These are phyloP conservation scores for Saturnispora galanensis DNA, from an alignment of 805 yeast species.

Conservation along the genomic window DNA sequence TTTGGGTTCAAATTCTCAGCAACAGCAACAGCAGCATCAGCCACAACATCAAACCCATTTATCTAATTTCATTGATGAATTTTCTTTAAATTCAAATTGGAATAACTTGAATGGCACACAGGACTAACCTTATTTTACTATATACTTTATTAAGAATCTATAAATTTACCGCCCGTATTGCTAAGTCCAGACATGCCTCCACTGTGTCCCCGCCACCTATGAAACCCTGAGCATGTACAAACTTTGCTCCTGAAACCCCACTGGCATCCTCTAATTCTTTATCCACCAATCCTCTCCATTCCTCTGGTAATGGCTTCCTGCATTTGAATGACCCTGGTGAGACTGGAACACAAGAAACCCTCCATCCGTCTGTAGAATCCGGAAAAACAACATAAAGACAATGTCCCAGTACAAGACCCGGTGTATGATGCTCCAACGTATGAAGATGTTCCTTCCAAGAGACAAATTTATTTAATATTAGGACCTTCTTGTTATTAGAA, in stretches of 20 bases:
- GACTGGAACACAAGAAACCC: slow-evolving; percentile 80
- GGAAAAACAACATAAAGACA: slow-evolving; percentile 70
- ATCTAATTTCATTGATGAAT: slow-evolving; percentile 3
- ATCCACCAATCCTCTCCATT: slow-evolving; percentile 89
- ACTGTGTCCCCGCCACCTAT: slow-evolving; percentile 83
- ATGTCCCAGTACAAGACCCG: slow-evolving; percentile 26
- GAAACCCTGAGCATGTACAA: slow-evolving; percentile 92
- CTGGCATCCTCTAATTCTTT: slow-evolving; percentile 57
- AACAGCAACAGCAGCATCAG: slow-evolving; percentile 3
- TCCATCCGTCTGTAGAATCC: slow-evolving; percentile 62
- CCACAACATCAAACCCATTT: background rate
- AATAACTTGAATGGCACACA: slow-evolving; percentile 1
- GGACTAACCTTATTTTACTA: background rate
- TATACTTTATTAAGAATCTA: slow-evolving; percentile 1
- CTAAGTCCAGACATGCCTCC: slow-evolving; percentile 36
- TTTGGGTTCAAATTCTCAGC: slow-evolving; percentile 7
- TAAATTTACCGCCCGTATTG: slow-evolving; percentile 8
- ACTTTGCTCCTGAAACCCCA: slow-evolving; percentile 76
- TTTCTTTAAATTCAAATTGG: slow-evolving; percentile 7
- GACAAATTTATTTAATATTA: slow-evolving; percentile 61
- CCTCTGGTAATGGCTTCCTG: slow-evolving; percentile 76
- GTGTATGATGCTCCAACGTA: slow-evolving; percentile 5
- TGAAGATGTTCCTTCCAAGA: slow-evolving; percentile 86
- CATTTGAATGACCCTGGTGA: slow-evolving; percentile 66
- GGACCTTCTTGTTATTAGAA: slow-evolving; percentile 31